Evolutionary conservation across 2,329 filamentous ascomycete species (phyloP).

Genomic region (Aspergillus costaricaensis): DNA sequence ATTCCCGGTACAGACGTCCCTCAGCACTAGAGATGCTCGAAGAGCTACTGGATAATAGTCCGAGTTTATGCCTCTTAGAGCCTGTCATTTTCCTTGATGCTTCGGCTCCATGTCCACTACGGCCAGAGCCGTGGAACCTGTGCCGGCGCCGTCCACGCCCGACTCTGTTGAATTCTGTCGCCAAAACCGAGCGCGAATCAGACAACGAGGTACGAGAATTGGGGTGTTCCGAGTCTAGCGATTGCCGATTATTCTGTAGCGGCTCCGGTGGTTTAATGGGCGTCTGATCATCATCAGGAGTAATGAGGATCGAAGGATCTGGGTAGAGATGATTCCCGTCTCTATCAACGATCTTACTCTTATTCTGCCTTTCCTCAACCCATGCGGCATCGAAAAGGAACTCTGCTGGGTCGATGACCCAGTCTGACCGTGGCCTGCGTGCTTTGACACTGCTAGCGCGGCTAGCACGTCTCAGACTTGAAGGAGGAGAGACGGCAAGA

Average conservation of each 20-base stretch:
- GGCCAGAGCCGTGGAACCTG: conserved; percentile 60
- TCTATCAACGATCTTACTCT: conserved; percentile 76
- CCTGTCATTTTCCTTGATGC: conserved; percentile 52
- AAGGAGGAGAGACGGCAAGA: conserved; percentile 37
- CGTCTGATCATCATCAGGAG: conserved; percentile 17
- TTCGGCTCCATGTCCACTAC: conserved; percentile 58
- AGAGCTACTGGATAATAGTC: conserved; percentile 52
- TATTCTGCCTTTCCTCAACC: conserved; percentile 81
- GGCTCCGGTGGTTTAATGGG: conserved; percentile 13
- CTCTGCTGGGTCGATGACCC: conserved; percentile 80
- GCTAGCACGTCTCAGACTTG: conserved; percentile 44
- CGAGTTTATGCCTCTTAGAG: conserved; percentile 56
- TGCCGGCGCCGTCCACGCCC: conserved; percentile 60
- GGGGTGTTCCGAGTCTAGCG: conserved; percentile 25
- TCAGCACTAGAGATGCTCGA: conserved; percentile 62
- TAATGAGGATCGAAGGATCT: conserved; percentile 27
- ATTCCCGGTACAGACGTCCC: conserved; percentile 16
- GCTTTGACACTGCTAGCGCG: conserved; percentile 57
- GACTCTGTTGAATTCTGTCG: conserved; percentile 51
- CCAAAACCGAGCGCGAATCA: conserved; percentile 40
- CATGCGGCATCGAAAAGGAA: conserved; percentile 88
- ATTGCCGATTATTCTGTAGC: conserved; percentile 24
- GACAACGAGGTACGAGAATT: conserved; percentile 37
- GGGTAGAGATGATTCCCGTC: conserved; percentile 70
- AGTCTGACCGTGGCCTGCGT: conserved; percentile 76